Base-by-base conservation (phyloP, 768 basidiomycete genomes). In the Hypsizygus marmoreus region DNA sequence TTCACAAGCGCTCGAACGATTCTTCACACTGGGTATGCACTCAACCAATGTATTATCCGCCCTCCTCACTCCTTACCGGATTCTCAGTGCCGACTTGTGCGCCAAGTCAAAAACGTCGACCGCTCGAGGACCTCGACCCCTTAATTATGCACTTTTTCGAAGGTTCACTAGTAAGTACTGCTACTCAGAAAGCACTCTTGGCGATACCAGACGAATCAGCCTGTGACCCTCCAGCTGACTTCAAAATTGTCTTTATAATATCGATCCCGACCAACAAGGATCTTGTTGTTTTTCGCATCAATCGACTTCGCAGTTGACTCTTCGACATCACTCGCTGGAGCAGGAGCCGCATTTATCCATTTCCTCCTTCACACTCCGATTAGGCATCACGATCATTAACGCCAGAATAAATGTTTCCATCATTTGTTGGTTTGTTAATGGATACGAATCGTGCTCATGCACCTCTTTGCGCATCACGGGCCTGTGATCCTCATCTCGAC, bases 401-500 rank as follows among this genome's bases (percentile, higher is more conserved):
- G 45, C 39, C 50, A 58, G 39, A 43, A 19, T 45, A 53, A 40
- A 43, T 36, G 41, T 51, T 46, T 43, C 47, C 56, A 60, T 60
- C 56, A 60, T 55, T 56, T 54, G 49, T 51, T 53, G 37, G 48
- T 48, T 50, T 50, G 53, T 36, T 42, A 50, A 38, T 30, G 45
- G 50, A 47, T 43, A 41, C 25, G 26, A 48, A 36, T 43, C 41
- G 20, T 39, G 35, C 42, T 53, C 43, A 38, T 40, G 39, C 43
- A 30, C 32, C 41, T 23, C 43, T 45, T 46, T 44, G n/a, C 35
- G 37, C 40, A 55, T 57, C 58, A 59, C 49, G 51, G 46, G 55
- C 51, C 40, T 48, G 14, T 53, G 54, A 58, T 53, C 40, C 35
- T 40, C 22, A 35, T 43, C 28, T 20, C 23, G 40, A 37, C 49